Base-by-base conservation (phyloP, 179 eudicot species). In the Beta corolliflora region DNA sequence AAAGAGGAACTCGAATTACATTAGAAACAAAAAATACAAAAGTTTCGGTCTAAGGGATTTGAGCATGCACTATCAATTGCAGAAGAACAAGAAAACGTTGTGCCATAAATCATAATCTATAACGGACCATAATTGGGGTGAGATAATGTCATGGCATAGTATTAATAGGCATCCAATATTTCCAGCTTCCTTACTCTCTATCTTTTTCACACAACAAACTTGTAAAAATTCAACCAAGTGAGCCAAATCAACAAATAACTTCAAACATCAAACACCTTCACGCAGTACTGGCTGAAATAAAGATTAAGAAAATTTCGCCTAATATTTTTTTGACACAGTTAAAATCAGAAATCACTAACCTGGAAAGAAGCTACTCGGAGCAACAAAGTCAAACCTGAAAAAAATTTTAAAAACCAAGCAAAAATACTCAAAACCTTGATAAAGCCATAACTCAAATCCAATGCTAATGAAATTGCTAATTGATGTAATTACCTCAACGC, bases 381-480 rank as follows among this genome's bases (percentile, higher is more conserved):
- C 98, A 6, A 94, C 97, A 71, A 95, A 95, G 91, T 95, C 99
- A 82, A 91, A 94, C 92, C 99, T 95, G 88, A 9, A 81, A 85
- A 7, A 60, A 45, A 29, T 19, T 6, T 14, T 14, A 80, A 73
- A 23, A 54, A 59, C 5, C 18, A 68, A 48, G 19, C 14, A 76
- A 46, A 50, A 69, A 9, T 21, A 53, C 11, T 55, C 55, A 45
- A 18, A 59, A 54, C 25, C 21, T 15, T 0, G 7, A 53, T 23
- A 79, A 78, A 71, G 36, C 50, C 14, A 78, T n/a, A 19, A 31
- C 53, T 75, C 77, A 12, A 75, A 59, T 41, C 2, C 54, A 75
- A 75, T 19, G 23, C 59, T 2, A 55, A 54, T 31, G 15, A 54
- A 54, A 54, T 1, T 8, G 21, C 63, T 58, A 54, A 7, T 29